phyloP scores from a whole-genome alignment of 352 stramenopile genomes.

The Pelagophyceae sp. region DNA sequence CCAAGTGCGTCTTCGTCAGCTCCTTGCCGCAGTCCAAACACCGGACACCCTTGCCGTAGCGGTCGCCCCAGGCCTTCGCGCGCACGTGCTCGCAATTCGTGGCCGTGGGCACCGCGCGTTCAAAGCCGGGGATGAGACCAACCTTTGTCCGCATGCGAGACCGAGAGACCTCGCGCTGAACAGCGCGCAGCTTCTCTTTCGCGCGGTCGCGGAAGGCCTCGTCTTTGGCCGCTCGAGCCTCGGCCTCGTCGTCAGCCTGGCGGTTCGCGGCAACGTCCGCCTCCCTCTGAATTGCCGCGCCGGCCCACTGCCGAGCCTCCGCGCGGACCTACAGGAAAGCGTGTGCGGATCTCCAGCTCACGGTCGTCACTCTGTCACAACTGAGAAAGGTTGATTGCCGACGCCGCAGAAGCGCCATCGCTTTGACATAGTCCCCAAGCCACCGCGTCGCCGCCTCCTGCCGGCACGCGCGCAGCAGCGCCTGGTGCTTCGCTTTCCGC shows the following conservation, averaged over 20 bases:
- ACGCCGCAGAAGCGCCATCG: too few species aligned
- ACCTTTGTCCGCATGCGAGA: neutral
- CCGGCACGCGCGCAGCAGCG: conserved; percentile 1
- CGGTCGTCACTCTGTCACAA: too few species aligned
- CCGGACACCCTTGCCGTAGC: conserved; percentile 35
- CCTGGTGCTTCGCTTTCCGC: conserved; percentile 11
- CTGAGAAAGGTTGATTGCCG: too few species aligned
- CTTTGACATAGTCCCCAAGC: conserved; percentile 21
- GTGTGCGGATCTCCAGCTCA: conserved; percentile 19
- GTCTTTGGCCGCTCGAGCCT: neutral
- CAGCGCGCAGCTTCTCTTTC: neutral
- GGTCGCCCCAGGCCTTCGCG: conserved; percentile 36
- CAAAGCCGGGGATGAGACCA: conserved; percentile 29
- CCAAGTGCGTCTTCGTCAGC: conserved; percentile 30
- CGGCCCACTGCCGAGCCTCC: conserved; percentile 19
- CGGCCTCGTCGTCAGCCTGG: neutral
- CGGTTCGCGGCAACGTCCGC: conserved; percentile 9
- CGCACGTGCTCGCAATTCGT: conserved; percentile 32
- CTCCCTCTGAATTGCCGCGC: conserved; percentile 10
- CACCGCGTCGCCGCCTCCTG: conserved; percentile 24
- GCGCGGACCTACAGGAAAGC: neutral
- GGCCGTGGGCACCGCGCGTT: conserved; percentile 24
- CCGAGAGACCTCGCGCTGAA: neutral
- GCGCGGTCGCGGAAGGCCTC: neutral
- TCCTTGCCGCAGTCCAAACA: conserved; percentile 36